These are phyloP conservation scores for Epicoccum sorghinum DNA, from an alignment of 2,329 filamentous ascomycete species.

Conservation along the genomic window DNA sequence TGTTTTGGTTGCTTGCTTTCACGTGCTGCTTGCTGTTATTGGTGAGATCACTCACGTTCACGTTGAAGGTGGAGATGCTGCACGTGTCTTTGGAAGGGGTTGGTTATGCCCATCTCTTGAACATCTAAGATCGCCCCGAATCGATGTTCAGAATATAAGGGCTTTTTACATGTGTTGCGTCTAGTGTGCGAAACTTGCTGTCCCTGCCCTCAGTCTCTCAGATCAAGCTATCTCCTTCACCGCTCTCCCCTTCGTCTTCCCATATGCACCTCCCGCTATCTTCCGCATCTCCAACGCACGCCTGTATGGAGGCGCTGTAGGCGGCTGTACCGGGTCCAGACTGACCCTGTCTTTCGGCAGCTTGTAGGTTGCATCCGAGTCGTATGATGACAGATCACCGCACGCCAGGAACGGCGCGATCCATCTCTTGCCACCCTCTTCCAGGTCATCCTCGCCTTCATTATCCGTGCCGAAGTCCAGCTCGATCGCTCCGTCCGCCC, in stretches of 20 bases:
- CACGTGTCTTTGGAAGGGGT: too few relatives aligned
- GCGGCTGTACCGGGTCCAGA: conserved; percentile 90
- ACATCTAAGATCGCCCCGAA: too few relatives aligned
- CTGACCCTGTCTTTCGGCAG: conserved; percentile 85
- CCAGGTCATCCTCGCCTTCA: conserved; percentile 45
- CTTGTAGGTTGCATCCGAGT: conserved; percentile 93
- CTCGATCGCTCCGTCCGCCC: conserved; percentile 57
- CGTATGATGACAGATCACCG: conserved; percentile 91
- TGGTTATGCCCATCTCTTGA: too few relatives aligned
- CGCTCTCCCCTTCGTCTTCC: conserved; percentile 64
- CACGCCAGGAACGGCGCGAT: conserved; percentile 97
- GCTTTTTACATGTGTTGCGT: too few relatives aligned
- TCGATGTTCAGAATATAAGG: too few relatives aligned
- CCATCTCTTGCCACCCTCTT: conserved; percentile 67
- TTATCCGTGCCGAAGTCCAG: conserved; percentile 54
- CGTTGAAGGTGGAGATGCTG: too few relatives aligned
- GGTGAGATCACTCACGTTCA: too few relatives aligned
- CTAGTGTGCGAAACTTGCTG: too few relatives aligned
- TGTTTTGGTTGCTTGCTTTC: too few relatives aligned
- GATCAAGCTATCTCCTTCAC: neutral
- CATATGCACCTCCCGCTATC: conserved; percentile 75
- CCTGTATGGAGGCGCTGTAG: conserved; percentile 94
- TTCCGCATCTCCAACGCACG: conserved; percentile 84
- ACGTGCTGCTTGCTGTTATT: too few relatives aligned
- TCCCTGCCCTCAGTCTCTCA: too few relatives aligned